Percentiles rank a stretch among this genome's conserved stretches.
Evolutionary conservation across 345 rosid species (phyloP).

Genomic region (Eucalyptus brandiana): DNA sequence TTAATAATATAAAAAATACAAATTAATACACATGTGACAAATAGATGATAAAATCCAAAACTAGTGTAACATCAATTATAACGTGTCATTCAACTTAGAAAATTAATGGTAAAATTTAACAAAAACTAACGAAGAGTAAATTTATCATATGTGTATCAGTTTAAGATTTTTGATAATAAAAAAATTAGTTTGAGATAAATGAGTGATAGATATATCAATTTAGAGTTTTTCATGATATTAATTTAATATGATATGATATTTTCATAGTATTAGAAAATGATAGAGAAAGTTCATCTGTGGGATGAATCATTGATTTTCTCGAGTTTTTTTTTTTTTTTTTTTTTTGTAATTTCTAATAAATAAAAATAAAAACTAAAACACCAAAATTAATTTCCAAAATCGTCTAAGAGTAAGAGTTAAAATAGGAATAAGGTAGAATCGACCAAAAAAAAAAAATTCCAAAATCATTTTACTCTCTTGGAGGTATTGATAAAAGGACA

Average conservation of each 20-base stretch:
- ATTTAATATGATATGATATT: too few relatives aligned
- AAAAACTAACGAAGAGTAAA: rapidly evolving
- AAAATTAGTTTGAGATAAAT: too few relatives aligned
- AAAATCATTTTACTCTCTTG: background rate
- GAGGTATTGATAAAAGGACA: background rate
- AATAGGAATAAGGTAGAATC: too few relatives aligned
- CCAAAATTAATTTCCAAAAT: background rate
- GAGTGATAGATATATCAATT: rapidly evolving
- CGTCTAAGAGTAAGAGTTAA: rapidly evolving
- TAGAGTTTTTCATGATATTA: too few relatives aligned
- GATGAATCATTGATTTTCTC: background rate
- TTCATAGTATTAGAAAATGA: background rate
- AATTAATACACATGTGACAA: too few relatives aligned
- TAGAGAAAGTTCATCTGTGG: background rate
- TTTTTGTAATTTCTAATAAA: too few relatives aligned
- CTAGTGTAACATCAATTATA: rapidly evolving
- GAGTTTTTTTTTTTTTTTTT: too few relatives aligned
- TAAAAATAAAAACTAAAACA: background rate
- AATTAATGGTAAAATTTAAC: too few relatives aligned
- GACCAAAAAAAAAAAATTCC: rapidly evolving
- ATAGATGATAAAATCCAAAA: too few relatives aligned
- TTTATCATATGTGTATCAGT: rapidly evolving
- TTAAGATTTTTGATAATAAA: too few relatives aligned
- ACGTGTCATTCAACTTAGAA: too few relatives aligned
- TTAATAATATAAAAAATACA: too few relatives aligned